Base-by-base conservation (phyloP, 1,284 basidiomycete species). In the Puccinia brachypodii region DNA sequence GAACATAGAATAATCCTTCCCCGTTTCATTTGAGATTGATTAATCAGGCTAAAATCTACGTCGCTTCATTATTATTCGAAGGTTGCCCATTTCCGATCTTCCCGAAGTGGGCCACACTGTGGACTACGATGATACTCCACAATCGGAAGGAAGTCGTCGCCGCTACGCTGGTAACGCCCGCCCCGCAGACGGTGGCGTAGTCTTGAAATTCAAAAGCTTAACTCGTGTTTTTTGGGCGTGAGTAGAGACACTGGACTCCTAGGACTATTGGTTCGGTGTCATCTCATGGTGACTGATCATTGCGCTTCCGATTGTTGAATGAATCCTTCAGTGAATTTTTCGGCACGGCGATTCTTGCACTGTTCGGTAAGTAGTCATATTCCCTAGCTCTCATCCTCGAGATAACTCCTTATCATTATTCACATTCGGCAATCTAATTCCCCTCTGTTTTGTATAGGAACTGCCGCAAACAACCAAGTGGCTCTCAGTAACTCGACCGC, bases 401-500 rank as follows among this genome's bases (percentile, higher is more conserved):
- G 14, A 66, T 62, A 28, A 7, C 47, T 36, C n/a, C 25, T 28
- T n/a, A 19, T 11, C 42, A 9, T 19, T 53, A 36, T 28, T 7
- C 19, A 25, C 44, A 31, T 47, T 19, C 14, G 31, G 19, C 14
- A 36, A 25, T 44, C 44, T 71, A 19, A 71, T 33, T 47, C 28
- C 44, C 25, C 40, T 71, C 38, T 73, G 47, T n/a, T 36, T 73
- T 73, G 28, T 36, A 14, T 31, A 78, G 76, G 76, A 16, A 78
- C 76, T 56, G 76, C 64, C 38, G 78, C 56, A 36, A 80, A 80
- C 44, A 56, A 80, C 53, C 78, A 80, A 72, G 78, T 80, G 33
- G 60, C 69, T 44, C 78, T 80, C 44, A 69, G 78, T 60, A 64
- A 64, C 16, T 80, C 78, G 9, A 72, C 16, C 69, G 42, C 28